phyloP scores from a whole-genome alignment of 768 basidiomycete genomes.

The Ramaria sp. region DNA sequence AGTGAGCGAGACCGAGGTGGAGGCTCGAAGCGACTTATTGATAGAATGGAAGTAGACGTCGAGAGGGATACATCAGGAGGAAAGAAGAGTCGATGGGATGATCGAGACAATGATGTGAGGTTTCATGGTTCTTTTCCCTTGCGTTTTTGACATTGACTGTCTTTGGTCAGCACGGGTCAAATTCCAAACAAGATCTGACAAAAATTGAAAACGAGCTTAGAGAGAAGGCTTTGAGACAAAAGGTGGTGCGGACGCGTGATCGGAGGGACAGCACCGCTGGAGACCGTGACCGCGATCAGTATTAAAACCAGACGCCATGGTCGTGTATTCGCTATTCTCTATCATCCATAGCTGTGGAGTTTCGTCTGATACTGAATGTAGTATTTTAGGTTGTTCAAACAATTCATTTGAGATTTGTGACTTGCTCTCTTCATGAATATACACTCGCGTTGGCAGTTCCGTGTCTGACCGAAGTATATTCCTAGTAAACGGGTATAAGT shows the following conservation, averaged over 20 bases:
- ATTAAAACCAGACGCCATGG: too few species aligned
- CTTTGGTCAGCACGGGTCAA: not conserved
- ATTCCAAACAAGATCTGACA: constrained; percentile 36
- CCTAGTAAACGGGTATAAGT: too few species aligned
- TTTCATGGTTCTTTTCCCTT: not conserved
- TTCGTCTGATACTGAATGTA: too few species aligned
- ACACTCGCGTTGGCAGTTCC: too few species aligned
- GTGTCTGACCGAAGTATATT: too few species aligned
- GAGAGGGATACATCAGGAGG: not conserved
- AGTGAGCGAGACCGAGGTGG: not conserved
- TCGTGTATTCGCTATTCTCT: too few species aligned
- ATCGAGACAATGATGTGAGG: constrained; percentile 18
- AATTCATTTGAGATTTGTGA: too few species aligned
- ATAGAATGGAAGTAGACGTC: not conserved
- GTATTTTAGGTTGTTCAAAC: too few species aligned
- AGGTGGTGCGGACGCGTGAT: constrained; percentile 66
- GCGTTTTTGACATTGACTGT: not conserved
- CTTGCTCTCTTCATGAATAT: too few species aligned
- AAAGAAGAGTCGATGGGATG: constrained; percentile 43
- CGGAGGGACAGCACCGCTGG: constrained; percentile 16
- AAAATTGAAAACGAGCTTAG: constrained; percentile 71
- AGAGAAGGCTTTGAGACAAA: constrained; percentile 72
- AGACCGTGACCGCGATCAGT: not conserved
- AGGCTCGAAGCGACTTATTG: constrained; percentile 4
- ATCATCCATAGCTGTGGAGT: too few species aligned